Evolutionary conservation across 768 basidiomycete genomes (phyloP), one percentile per base, ranked within the genome.

Genomic region (Lactarius pseudohatsudake): DNA sequence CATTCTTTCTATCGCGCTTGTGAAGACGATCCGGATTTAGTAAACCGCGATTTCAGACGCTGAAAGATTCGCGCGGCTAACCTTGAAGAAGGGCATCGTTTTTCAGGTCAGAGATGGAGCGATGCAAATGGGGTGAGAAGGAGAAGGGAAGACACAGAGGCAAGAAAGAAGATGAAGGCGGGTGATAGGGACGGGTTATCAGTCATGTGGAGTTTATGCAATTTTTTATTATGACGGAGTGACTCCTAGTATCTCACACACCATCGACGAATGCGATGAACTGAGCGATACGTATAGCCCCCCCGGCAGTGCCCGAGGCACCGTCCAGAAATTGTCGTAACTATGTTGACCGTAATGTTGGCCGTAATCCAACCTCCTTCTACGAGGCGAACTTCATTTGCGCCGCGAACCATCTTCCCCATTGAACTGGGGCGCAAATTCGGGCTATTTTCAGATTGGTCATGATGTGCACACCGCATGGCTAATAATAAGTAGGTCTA

Each of bases 61-160:
- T 16, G 40, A 16, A 41, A 41, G 40, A 15, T 13, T 18, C 13
- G 11, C 4, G 47, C 6, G 26, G 22, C 50, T 53, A 7, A 53
- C 50, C 50, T 53, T 53, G 50, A 53, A 53, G 15, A 53, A 53
- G 10, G 50, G 50, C 50, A 53, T 53, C 26, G 41, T 53, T 26
- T 13, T 5, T 50, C 2, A 3, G 47, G 6, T 53, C 22, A 53
- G 50, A 53, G 50, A 2, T 15, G 13, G 6, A 15, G 4, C 13
- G 22, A 26, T 53, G 47, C 0, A 6, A 10, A 10, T n/a, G 43
- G 47, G 26, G 50, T 26, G 50, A 26, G 4, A 53, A 53, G 13
- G 50, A 28, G 10, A 47, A 22, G 43, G 43, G 9, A 9, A 26
- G 10, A 5, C 38, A n/a, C 7, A 9, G 10, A 22, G 45, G n/a